Conservation (phyloP, 345 rosid genomes). For the Geranium rotundifolium region DNA sequence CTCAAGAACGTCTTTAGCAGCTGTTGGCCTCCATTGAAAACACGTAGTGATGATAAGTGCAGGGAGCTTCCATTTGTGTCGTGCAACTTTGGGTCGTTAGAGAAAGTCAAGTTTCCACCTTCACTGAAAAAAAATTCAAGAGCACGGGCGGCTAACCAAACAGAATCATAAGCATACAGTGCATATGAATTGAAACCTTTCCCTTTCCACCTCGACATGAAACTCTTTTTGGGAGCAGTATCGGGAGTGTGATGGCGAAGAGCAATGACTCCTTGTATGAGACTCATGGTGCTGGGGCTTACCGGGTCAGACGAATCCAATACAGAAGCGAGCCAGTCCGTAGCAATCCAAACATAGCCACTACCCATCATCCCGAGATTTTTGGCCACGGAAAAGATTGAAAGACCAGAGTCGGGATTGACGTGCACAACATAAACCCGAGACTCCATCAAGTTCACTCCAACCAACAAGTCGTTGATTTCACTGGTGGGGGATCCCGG, state of each 20-base stretch:
- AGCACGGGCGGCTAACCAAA: conserved; percentile 65
- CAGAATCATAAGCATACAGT: conserved; percentile 72
- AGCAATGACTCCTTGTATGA: conserved; percentile 53
- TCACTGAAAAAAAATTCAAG: conserved; percentile 39
- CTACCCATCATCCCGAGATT: conserved; percentile 61
- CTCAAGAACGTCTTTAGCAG: conserved; percentile 39
- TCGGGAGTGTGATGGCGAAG: conserved; percentile 63
- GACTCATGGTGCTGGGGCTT: conserved; percentile 16
- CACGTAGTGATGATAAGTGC: conserved; percentile 37
- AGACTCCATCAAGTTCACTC: conserved; percentile 40
- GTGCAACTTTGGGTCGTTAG: conserved; percentile 24
- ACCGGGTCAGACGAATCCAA: conserved; percentile 41
- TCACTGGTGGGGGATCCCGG: conserved; percentile 24
- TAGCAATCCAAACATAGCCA: conserved; percentile 67
- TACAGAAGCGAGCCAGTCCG: conserved; percentile 82
- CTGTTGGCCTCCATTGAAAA: conserved; percentile 44
- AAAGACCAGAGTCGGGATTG: conserved; percentile 50
- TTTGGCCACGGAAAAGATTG: conserved; percentile 42
- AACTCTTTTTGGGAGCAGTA: conserved; percentile 32
- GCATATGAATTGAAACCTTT: conserved; percentile 50
- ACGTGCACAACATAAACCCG: conserved; percentile 73
- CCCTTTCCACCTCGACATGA: conserved; percentile 33
- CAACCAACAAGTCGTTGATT: conserved; percentile 28
- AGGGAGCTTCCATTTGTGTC: conserved; percentile 16
- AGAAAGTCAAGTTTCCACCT: conserved; percentile 44